Evolutionary conservation across 768 basidiomycete species (phyloP).

Genomic region (Lentinula edodes): DNA sequence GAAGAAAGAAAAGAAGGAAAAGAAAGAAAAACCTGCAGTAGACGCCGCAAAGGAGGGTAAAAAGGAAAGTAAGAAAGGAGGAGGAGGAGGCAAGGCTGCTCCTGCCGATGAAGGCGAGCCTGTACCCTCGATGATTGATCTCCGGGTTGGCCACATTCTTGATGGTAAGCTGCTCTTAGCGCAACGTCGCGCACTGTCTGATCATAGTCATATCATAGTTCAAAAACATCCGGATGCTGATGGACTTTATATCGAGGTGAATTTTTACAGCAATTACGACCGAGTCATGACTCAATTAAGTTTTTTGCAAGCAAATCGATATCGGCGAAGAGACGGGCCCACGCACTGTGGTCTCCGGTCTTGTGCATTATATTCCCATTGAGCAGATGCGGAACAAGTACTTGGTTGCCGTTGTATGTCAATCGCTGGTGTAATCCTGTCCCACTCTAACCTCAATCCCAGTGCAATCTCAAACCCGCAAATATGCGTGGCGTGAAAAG

Average conservation of each 20-base stretch:
- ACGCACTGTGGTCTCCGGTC: slow-evolving; percentile 92
- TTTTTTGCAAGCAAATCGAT: slow-evolving; percentile 75
- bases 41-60: slow-evolving; percentile 30
- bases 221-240: slow-evolving; percentile 97
- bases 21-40: slow-evolving; percentile 48
- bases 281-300: not conserved
- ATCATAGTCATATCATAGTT: slow-evolving; percentile 48
- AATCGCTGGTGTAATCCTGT: not conserved
- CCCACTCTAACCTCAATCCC: not conserved
- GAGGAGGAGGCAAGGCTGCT: slow-evolving; percentile 37
- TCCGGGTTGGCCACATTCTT: slow-evolving; percentile 89
- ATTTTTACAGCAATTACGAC: not conserved
- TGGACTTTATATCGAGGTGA: slow-evolving; percentile 90
- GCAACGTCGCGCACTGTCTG: not conserved
- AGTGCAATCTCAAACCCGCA: slow-evolving; percentile 95
- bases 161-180: slow-evolving; percentile 55
- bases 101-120: slow-evolving; percentile 70
- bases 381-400: slow-evolving; percentile 86
- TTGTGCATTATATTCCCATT: slow-evolving; percentile 94
- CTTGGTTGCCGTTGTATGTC: slow-evolving; percentile 74
- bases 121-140: slow-evolving; percentile 93
- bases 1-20: slow-evolving; percentile 44
- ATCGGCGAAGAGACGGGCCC: slow-evolving; percentile 93
- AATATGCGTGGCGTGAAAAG: slow-evolving; percentile 98
- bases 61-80: slow-evolving; percentile 25